A percentile compares a stretch with the other conserved stretches of the same genome.
These are phyloP conservation scores for Alternaria sp. DNA, from an alignment of 2,329 filamentous ascomycete genomes.

Conservation along the genomic window DNA sequence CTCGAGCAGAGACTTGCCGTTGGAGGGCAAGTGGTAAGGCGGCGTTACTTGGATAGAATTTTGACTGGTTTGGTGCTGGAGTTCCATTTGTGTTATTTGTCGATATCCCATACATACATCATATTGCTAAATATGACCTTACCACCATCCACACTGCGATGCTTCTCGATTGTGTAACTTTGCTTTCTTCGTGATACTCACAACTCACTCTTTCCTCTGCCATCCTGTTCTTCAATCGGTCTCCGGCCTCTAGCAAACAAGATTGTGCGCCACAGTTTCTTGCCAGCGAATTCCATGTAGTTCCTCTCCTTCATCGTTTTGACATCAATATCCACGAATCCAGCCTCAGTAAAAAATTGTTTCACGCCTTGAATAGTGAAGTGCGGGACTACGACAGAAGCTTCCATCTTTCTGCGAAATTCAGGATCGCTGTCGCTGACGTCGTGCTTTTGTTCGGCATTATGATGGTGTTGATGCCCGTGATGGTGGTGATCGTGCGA, in stretches of 20 bases:
- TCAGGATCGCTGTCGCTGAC: slow-evolving; percentile 10
- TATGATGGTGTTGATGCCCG: slow-evolving; percentile 17
- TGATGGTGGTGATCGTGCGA: slow-evolving; percentile 18
- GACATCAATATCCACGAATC: slow-evolving; percentile 65
- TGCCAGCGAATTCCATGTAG: slow-evolving; percentile 53
- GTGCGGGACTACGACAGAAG: slow-evolving; percentile 71
- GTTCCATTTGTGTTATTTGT: neutral
- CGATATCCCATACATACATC: neutral
- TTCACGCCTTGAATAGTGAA: slow-evolving; percentile 69
- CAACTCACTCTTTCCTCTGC: slow-evolving; percentile 37
- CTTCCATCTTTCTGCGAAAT: slow-evolving; percentile 45
- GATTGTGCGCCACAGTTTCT: slow-evolving; percentile 55
- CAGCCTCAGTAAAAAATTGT: slow-evolving; percentile 70
- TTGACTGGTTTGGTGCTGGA: neutral
- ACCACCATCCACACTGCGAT: neutral
- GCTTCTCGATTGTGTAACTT: neutral
- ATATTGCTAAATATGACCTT: neutral
- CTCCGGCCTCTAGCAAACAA: slow-evolving; percentile 63
- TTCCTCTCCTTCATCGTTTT: slow-evolving; percentile 62
- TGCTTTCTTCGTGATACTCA: neutral
- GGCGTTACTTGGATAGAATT: slow-evolving; percentile 2
- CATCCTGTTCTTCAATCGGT: slow-evolving; percentile 26
- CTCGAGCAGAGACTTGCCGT: slow-evolving; percentile 43
- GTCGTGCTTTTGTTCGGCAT: slow-evolving; percentile 13
- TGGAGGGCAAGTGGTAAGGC: slow-evolving; percentile 43